Conservation (phyloP, 176 grass and related monocot species). For the Tuctoria greenei region DNA sequence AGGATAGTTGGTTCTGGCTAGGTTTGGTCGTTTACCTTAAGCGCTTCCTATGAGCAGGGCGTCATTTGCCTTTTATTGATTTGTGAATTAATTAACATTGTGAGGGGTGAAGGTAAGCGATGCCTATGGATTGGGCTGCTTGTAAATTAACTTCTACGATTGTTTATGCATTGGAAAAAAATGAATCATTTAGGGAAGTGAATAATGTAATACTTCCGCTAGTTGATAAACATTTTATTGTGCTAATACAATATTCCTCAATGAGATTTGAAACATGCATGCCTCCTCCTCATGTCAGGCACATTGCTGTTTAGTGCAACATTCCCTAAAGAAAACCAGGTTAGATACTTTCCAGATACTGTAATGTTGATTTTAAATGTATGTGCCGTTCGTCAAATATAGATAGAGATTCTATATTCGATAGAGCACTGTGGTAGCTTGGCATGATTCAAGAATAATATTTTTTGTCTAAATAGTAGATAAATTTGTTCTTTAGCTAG, state of each 20-base stretch:
- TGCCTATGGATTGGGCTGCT: not conserved
- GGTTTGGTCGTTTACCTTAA: not conserved
- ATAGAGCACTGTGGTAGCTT: not conserved
- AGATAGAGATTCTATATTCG: not conserved
- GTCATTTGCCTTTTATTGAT: not conserved
- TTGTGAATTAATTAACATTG: not conserved
- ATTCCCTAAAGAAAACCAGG: conserved; percentile 95
- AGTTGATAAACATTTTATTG: not conserved
- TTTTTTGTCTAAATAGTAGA: not conserved
- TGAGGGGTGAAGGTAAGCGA: not conserved
- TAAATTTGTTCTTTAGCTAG: not conserved
- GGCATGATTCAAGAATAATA: not conserved
- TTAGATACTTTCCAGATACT: conserved; percentile 27
- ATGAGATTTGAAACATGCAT: conserved; percentile 34
- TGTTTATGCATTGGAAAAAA: not conserved
- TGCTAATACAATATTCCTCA: not conserved
- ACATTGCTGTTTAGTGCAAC: conserved; percentile 96
- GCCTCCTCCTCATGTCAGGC: conserved; percentile 67
- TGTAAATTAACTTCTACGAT: not conserved
- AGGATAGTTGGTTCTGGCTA: too few species aligned
- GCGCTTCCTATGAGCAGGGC: not conserved
- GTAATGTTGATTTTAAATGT: not conserved
- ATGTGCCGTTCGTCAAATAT: not conserved
- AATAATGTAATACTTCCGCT: not conserved
- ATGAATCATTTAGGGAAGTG: not conserved